Evolutionary conservation across 225 moss, liverwort and hornwort genomes (phyloP), one percentile per base, ranked within the genome.

Genomic region (Bryum argenteum): DNA sequence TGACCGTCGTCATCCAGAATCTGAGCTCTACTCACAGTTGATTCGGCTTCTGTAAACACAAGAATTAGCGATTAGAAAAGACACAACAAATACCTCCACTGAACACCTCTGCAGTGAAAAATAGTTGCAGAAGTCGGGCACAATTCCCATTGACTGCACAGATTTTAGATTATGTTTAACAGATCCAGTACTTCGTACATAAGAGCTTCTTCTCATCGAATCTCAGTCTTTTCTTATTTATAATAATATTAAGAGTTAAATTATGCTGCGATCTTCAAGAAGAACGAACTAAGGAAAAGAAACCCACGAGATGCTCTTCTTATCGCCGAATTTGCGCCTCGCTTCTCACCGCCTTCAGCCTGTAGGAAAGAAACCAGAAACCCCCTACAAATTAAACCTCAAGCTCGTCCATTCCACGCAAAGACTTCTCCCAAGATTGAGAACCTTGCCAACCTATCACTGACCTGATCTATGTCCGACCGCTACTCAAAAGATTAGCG

Each of bases 251-350:
- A 24, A 57, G 24, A 42, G 58, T 8, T 50, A 33, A 6, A 12
- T n/a, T 17, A 23, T 52, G 11, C 55, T 20, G 28, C 59, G 19
- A 16, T 59, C 33, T 51, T 17, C 28, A 59, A 58, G 19, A 11
- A 21, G 40, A 16, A 61, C 22, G 3, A 17, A 67, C 60, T 21
- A 47, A 15, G 47, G 37, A 38, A 13, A 19, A 56, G 20, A 72
- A 75, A 80, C 83, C 83, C 61, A 83, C 86, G 86, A 72, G 86
- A 86, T 66, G 86, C 86, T 77, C 58, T 83, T 61, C 83, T 73
- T 10, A 83, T 69, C 13, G 83, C 83, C 24, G 86, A 80, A 38
- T 80, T 83, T 43, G 6, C 75, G 16, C 72, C 75, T 78, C 75
- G 65, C 57, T 86, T 86, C 10, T 83, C 80, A 13, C 80, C 80